phyloP scores from a whole-genome alignment of 129 eudicot species.

The Pulicaria dysenterica region DNA sequence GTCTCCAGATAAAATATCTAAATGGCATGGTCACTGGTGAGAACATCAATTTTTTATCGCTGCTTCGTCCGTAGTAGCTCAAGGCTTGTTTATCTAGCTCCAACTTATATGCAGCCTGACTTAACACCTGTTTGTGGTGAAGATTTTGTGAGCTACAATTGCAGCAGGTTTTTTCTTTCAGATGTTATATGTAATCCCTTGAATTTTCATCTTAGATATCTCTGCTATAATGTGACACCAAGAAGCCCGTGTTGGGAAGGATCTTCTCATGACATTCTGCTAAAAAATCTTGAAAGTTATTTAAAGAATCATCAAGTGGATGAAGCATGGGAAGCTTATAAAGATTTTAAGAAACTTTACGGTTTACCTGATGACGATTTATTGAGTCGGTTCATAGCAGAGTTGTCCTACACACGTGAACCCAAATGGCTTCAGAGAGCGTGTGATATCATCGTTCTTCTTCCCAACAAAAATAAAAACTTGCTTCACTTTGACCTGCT shows the following conservation, averaged over 20 bases:
- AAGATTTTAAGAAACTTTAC: constrained; percentile 51
- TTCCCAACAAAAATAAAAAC: constrained; percentile 50
- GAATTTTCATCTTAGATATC: constrained; percentile 16
- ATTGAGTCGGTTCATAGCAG: constrained; percentile 47
- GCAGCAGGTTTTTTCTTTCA: constrained; percentile 15
- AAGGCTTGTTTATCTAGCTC: constrained; percentile 16
- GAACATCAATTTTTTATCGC: constrained; percentile 12
- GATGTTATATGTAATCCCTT: not conserved
- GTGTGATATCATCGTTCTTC: constrained; percentile 42
- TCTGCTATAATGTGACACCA: constrained; percentile 25
- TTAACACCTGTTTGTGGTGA: constrained; percentile 22
- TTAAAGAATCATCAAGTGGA: constrained; percentile 52
- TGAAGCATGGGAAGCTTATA: constrained; percentile 69
- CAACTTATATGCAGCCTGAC: constrained; percentile 12
- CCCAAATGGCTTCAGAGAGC: constrained; percentile 64
- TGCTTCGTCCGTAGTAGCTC: constrained; percentile 29
- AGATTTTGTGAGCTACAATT: constrained; percentile 5
- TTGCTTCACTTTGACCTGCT: constrained; percentile 45
- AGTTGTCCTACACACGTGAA: constrained; percentile 63
- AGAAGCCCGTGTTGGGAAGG: constrained; percentile 42
- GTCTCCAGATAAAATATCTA: constrained; percentile 17
- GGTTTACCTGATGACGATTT: constrained; percentile 57
- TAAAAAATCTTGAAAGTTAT: constrained; percentile 54
- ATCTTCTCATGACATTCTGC: constrained; percentile 40
- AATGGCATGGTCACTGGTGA: constrained; percentile 37